phyloP scores from a whole-genome alignment of 208 protist genomes.

The Naegleria lovaniensis region DNA sequence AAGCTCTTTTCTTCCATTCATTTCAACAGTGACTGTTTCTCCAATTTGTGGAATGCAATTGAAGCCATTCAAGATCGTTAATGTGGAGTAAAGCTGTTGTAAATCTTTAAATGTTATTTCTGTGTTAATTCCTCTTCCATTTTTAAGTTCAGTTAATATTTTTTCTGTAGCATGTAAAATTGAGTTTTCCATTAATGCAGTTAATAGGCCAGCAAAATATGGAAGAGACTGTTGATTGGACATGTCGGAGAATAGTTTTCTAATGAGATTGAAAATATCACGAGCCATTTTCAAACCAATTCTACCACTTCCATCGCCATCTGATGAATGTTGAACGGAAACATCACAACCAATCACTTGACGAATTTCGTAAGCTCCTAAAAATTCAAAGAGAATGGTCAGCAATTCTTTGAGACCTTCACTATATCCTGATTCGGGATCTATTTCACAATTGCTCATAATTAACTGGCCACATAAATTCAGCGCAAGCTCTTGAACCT shows the following conservation, averaged over 20 bases:
- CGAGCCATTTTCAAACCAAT: constrained; percentile 4
- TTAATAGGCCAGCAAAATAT: background rate
- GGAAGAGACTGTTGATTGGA: background rate
- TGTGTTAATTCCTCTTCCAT: too few relatives aligned
- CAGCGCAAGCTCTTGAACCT: constrained; percentile 1
- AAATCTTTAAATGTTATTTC: background rate
- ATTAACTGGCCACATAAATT: constrained; percentile 10
- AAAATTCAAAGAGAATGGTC: background rate
- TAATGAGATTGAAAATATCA: background rate
- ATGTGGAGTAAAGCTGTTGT: background rate
- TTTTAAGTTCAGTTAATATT: background rate
- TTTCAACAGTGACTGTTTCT: background rate
- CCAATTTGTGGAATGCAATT: background rate
- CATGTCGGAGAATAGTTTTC: background rate
- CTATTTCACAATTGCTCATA: background rate
- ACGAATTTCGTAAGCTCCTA: background rate
- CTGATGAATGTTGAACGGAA: background rate
- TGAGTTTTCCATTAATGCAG: background rate
- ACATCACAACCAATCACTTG: background rate
- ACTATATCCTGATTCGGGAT: background rate
- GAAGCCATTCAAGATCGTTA: background rate
- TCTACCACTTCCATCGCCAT: background rate
- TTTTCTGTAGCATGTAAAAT: background rate
- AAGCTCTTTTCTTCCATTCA: background rate
- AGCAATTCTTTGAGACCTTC: background rate